Conservation (phyloP, 2,329 filamentous ascomycete species). For the Chaetothyriales sp. region DNA sequence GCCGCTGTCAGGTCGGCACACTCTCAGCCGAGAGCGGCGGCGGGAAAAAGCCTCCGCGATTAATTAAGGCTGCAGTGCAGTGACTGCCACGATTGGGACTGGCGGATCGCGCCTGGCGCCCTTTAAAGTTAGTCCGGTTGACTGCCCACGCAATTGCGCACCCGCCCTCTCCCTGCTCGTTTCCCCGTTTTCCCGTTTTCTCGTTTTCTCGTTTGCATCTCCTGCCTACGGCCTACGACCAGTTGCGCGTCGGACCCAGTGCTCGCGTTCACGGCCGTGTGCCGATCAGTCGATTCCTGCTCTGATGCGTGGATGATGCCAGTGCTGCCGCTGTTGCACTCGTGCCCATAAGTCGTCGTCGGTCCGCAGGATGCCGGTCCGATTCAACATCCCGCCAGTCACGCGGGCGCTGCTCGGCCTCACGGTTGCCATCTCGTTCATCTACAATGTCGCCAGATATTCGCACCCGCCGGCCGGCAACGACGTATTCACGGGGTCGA, state of each 20-base stretch:
- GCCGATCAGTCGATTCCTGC: not conserved
- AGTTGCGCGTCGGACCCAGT: not conserved
- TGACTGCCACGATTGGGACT: no score
- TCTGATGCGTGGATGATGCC: not conserved
- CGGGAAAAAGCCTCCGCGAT: not conserved
- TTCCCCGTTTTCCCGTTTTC: no score
- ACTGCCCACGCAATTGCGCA: not conserved
- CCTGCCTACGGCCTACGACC: not conserved
- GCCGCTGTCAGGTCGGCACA: not conserved
- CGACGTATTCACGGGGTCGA: slow-evolving; percentile 23
- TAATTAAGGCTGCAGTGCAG: not conserved
- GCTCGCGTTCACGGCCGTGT: not conserved
- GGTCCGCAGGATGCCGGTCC: slow-evolving; percentile 27
- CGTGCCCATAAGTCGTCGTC: not conserved
- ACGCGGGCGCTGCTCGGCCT: slow-evolving; percentile 68
- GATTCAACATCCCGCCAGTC: slow-evolving; percentile 84
- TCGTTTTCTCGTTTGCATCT: not conserved
- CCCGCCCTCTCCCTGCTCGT: not conserved
- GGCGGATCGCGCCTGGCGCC: no score
- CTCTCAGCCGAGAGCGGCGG: not conserved
- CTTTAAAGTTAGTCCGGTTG: not conserved
- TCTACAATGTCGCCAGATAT: slow-evolving; percentile 56
- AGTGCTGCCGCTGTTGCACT: not conserved
- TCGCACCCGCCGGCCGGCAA: slow-evolving; percentile 37
- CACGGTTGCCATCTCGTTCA: slow-evolving; percentile 62